Percentiles rank a stretch among this genome's conserved stretches.
Conservation (phyloP, 2,329 filamentous ascomycete species). For the Cercospora zeina region DNA sequence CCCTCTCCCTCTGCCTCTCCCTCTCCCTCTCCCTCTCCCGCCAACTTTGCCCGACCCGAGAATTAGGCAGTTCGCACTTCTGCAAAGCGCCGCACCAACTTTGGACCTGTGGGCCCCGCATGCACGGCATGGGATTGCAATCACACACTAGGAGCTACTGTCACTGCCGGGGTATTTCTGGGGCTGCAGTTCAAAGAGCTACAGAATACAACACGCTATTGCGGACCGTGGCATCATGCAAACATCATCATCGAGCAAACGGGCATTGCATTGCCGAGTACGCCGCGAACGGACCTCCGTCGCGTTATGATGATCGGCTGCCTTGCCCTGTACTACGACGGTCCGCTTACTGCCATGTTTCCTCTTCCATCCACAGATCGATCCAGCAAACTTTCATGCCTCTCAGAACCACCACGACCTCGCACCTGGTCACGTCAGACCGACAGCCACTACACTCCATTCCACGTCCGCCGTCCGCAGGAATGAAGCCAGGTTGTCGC, state of each 20-base stretch:
- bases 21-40: background rate
- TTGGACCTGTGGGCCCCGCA: background rate
- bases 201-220: too few relatives aligned
- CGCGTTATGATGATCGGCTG: too few relatives aligned
- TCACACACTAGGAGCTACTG: background rate
- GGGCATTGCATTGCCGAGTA: background rate
- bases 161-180: too few relatives aligned
- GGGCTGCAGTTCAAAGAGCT: background rate
- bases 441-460: too few relatives aligned
- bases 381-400: too few relatives aligned
- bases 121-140: background rate
- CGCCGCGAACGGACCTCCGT: background rate
- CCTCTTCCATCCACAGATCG: too few relatives aligned
- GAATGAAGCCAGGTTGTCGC: background rate
- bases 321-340: background rate
- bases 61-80: background rate
- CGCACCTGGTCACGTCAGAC: too few relatives aligned
- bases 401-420: too few relatives aligned
- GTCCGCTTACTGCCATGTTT: too few relatives aligned
- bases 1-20: too few relatives aligned
- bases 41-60: background rate
- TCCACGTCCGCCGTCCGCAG: background rate
- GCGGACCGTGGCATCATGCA: background rate
- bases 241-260: background rate
- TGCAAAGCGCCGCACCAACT: constrained; percentile 1